Base-by-base conservation (phyloP, 441 rosid genomes). In the Biscutella laevigata region DNA sequence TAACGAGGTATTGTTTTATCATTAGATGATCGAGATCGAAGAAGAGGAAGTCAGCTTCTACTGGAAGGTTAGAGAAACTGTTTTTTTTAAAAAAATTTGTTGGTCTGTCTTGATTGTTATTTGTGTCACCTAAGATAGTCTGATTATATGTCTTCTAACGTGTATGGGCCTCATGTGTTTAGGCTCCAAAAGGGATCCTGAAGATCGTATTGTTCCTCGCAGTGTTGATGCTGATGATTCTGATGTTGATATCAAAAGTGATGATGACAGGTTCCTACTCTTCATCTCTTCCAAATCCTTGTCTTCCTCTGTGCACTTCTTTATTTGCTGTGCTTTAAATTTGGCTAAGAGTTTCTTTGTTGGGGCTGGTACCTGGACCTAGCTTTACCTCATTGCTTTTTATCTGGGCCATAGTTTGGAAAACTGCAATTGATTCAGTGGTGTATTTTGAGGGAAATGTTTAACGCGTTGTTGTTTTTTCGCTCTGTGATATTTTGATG, bases 151-250 rank as follows among this genome's bases (percentile, higher is more conserved):
- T 45, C 24, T 29, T 57, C 56, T 30, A 41, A 73, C 60, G 43
- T 58, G 32, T 49, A 37, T 44, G 4, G n/a, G n/a, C n/a, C n/a
- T 8, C 40, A 50, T 59, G 12, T 20, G 28, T 65, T 2, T 33
- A 87, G 98, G 95, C 41, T 33, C 70, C 9, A 91, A 67, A 74
- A 75, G 91, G 74, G 98, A 80, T 20, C 38, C 65, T 57, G 95
- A 88, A 68, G 98, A 83, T 33, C 87, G 96, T 26, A 77, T 78
- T 25, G 39, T 78, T 41, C 96, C 91, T 21, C 90, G 86, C 37
- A 82, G 71, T 62, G 74, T 80, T 30, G 96, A 88, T 78, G 98
- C 98, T 59, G 95, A 91, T 83, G 98, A 91, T 71, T 91, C 98
- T 63, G 98, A 88, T 75, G 80, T 78, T 58, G 96, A 91, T 48